Conservation (phyloP, 2,329 filamentous ascomycete genomes). For the Colletotrichum sp. region DNA sequence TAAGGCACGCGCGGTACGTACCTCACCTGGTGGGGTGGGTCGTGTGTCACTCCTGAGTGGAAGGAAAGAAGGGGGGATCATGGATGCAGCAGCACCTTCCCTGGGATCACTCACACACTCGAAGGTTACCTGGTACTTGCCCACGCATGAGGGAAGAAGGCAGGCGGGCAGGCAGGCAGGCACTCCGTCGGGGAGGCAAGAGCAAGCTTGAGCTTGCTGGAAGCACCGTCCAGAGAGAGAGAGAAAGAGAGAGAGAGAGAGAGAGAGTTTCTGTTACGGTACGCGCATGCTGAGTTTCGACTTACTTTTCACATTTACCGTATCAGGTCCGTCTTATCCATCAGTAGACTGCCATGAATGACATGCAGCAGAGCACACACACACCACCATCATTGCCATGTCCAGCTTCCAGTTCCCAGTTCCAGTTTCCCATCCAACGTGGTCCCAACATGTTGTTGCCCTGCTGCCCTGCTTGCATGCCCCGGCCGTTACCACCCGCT, state of each 20-base stretch:
- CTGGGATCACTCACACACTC: background rate
- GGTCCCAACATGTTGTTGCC: background rate
- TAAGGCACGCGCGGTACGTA: constrained; percentile 9
- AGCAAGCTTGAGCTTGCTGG: background rate
- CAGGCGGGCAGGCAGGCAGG: background rate
- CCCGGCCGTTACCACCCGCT: background rate
- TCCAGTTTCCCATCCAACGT: background rate
- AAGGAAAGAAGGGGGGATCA: background rate
- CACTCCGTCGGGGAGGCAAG: background rate
- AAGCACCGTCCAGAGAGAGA: background rate
- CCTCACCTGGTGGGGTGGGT: constrained; percentile 1
- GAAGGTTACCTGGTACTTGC: background rate
- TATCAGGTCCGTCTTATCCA: background rate
- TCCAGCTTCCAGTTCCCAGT: background rate
- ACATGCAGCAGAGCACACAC: background rate
- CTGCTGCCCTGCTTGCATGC: background rate
- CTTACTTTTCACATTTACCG: background rate
- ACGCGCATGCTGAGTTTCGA: background rate
- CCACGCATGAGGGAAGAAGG: background rate
- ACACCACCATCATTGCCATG: background rate
- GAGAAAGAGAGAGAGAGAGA: background rate
- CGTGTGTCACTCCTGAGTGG: background rate
- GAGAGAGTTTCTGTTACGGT: background rate
- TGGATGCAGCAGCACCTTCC: background rate
- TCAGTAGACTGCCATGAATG: background rate